These are phyloP conservation scores for Globisporangium uncinulatum DNA, from an alignment of 352 stramenopile genomes.

Conservation along the genomic window DNA sequence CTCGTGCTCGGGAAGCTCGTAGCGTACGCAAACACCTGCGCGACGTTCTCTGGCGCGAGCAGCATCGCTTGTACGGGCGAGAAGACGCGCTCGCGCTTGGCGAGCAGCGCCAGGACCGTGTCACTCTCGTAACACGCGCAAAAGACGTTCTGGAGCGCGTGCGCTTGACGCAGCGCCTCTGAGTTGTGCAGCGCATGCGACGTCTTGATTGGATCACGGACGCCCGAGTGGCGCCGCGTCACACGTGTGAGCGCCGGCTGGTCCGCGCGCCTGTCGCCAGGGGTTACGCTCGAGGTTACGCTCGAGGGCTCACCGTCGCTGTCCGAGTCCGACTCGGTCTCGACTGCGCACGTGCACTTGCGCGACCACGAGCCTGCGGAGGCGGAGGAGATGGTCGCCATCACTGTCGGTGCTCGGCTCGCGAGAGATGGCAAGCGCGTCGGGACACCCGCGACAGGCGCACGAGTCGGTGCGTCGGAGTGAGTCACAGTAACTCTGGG, in stretches of 20 bases:
- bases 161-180: slow-evolving; percentile 52
- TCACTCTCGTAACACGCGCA: slow-evolving; percentile 73
- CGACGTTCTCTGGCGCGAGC: slow-evolving; percentile 50
- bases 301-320: slow-evolving; percentile 28
- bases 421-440: background rate
- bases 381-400: background rate
- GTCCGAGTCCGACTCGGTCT: slow-evolving; percentile 65
- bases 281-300: background rate
- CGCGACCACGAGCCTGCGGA: slow-evolving; percentile 15
- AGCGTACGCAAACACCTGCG: slow-evolving; percentile 57
- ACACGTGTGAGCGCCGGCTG: slow-evolving; percentile 15
- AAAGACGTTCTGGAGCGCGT: slow-evolving; percentile 66
- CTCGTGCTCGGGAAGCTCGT: slow-evolving; percentile 21
- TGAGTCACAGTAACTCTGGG: no score
- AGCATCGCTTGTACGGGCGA: slow-evolving; percentile 65
- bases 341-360: slow-evolving; percentile 64
- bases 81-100: slow-evolving; percentile 49
- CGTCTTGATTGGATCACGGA: slow-evolving; percentile 49
- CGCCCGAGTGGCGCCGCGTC: slow-evolving; percentile 25
- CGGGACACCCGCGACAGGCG: background rate
- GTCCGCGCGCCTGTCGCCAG: slow-evolving; percentile 21
- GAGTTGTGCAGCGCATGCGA: slow-evolving; percentile 72
- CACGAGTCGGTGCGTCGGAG: no score
- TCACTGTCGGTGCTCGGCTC: background rate
- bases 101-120: slow-evolving; percentile 53